Conservation (phyloP, 164 flowering plant genomes). For the Tinospora cordifolia region DNA sequence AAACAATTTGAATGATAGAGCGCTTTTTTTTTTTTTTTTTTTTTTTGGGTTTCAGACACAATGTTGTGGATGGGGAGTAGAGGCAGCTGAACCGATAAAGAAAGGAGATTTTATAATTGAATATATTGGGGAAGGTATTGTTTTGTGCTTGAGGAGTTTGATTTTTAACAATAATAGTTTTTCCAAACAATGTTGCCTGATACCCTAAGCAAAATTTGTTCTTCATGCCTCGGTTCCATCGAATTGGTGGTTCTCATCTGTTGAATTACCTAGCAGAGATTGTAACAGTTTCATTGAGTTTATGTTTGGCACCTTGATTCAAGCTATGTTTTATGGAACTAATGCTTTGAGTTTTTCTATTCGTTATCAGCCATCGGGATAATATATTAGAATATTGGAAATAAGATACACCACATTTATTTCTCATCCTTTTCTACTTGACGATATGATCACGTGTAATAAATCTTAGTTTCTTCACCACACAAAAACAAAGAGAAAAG, state of each 20-base stretch:
- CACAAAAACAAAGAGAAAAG: too few species aligned
- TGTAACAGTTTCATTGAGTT: neutral
- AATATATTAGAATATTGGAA: too few species aligned
- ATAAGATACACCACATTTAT: too few species aligned
- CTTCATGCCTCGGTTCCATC: neutral
- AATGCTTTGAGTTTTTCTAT: too few species aligned
- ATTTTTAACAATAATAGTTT: neutral
- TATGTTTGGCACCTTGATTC: too few species aligned
- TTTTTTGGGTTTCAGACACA: constrained; percentile 76
- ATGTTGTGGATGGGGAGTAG: constrained; percentile 96
- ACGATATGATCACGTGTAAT: too few species aligned
- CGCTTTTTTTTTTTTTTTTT: constrained; percentile 8
- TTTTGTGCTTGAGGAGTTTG: neutral
- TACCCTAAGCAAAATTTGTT: neutral
- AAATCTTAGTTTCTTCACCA: too few species aligned
- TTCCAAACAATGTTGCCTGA: neutral
- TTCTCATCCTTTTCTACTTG: too few species aligned
- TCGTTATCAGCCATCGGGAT: too few species aligned
- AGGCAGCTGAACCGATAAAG: constrained; percentile 67
- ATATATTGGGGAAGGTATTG: constrained; percentile 91
- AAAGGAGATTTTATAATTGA: constrained; percentile 82
- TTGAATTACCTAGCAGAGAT: neutral
- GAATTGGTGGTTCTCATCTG: too few species aligned
- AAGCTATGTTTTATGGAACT: too few species aligned
- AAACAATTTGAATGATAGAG: neutral